phyloP scores from a whole-genome alignment of 1,284 basidiomycete genomes.

The Serendipita sp. region DNA sequence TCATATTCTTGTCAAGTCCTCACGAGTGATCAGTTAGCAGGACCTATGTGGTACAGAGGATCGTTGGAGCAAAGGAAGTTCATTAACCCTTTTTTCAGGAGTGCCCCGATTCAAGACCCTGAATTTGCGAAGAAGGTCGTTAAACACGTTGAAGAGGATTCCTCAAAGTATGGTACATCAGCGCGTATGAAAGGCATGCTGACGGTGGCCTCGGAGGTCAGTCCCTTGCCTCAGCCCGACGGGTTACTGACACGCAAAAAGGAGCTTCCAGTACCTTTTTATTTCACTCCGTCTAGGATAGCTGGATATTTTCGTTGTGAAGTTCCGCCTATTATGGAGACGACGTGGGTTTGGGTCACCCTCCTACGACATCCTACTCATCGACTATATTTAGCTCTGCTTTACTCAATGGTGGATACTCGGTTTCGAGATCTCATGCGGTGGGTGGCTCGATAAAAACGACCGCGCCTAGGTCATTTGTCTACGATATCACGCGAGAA shows the following conservation, averaged over 20 bases:
- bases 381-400: slow-evolving; percentile 46
- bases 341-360: slow-evolving; percentile 41
- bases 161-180: slow-evolving; percentile 61
- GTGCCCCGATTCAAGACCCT: slow-evolving; percentile 54
- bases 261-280: slow-evolving; percentile 77
- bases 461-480: slow-evolving; percentile 52
- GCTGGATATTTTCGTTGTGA: slow-evolving; percentile 71
- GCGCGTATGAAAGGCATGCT: slow-evolving; percentile 63
- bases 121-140: slow-evolving; percentile 65
- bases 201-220: background rate
- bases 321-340: slow-evolving; percentile 60
- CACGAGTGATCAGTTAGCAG: slow-evolving; percentile 45
- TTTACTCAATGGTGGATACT: slow-evolving; percentile 72
- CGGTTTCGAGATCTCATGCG: slow-evolving; percentile 83
- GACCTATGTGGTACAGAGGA: slow-evolving; percentile 87
- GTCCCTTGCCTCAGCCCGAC: background rate
- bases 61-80: background rate
- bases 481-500: slow-evolving; percentile 74
- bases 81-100: background rate
- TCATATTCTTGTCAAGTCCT: slow-evolving; percentile 6
- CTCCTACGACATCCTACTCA: background rate
- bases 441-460: slow-evolving; percentile 85
- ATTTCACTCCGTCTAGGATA: slow-evolving; percentile 78
- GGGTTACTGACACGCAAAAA: slow-evolving; percentile 20
- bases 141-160: slow-evolving; percentile 51